Evolutionary conservation across 257 asterid species (phyloP), one percentile per base, ranked within the genome.

Genomic region (Scutellaria galericulata): DNA sequence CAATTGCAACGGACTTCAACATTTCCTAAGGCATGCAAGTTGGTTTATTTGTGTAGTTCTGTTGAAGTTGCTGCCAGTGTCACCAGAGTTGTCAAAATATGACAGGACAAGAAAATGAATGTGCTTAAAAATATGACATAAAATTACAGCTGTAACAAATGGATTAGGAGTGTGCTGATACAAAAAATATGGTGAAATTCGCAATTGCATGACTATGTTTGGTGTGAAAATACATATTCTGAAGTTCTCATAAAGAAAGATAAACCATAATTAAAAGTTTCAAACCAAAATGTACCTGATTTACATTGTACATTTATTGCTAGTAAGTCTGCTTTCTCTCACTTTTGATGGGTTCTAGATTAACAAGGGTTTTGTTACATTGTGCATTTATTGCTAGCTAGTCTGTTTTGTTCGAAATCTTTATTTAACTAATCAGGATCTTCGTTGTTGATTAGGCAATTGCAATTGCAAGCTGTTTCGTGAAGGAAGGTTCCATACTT

Each of bases 401-500:
- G 74, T 46, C 44, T 74, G 2, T 58, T 45, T 68, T 39, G 45
- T 18, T 59, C 22, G 5, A n/a, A 74, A 24, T 41, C 9, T 63
- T 14, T 61, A 52, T 61, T 58, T 14, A 9, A 57, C 83, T 76
- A 35, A 79, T 71, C n/a, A 71, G 72, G 57, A 40, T 61, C 70
- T 73, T 81, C 76, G 41, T 64, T 78, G 83, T 52, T 31, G 5
- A 64, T 51, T 81, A 94, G 99, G 99, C 97, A 66, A 89, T 94
- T 78, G 84, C 95, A 64, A 79, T 94, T 73, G 97, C 99, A 40
- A 83, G 90, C 61, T 94, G 95, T 81, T 94, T 89, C 83, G 70
- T 70, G 88, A 82, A 90, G 68, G 96, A 91, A 72, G 98, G 98
- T 78, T 82, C 96, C 68, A 80, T 86, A 76, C 98, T 94, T 75